phyloP scores from a whole-genome alignment of 768 basidiomycete species.

The Cystofilobasidium ferigula region DNA sequence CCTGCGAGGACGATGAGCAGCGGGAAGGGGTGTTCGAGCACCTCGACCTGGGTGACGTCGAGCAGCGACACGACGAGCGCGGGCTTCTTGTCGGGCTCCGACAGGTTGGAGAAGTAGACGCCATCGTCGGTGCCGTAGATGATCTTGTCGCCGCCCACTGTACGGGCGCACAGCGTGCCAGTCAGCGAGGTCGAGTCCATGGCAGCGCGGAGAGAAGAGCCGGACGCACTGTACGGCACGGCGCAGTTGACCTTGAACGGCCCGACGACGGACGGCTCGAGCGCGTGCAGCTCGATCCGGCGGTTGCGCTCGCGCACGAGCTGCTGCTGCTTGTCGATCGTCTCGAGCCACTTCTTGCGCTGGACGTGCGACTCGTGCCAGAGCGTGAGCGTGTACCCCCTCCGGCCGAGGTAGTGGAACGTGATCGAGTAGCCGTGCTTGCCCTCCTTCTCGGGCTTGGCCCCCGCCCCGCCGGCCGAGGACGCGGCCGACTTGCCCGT shows the following conservation, averaged over 20 bases:
- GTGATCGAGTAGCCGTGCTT: slow-evolving; percentile 87
- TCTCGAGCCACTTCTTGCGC: slow-evolving; percentile 89
- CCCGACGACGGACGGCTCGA: slow-evolving; percentile 80
- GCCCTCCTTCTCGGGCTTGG: slow-evolving; percentile 35
- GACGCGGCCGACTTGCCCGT: slow-evolving; percentile 25
- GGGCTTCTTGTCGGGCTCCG: slow-evolving; percentile 50
- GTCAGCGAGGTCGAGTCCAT: neutral
- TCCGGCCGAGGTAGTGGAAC: slow-evolving; percentile 84
- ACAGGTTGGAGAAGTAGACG: slow-evolving; percentile 83
- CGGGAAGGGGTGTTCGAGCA: slow-evolving; percentile 80
- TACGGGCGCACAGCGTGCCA: neutral
- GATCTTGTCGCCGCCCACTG: slow-evolving; percentile 70
- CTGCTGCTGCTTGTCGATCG: slow-evolving; percentile 80
- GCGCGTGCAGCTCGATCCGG: slow-evolving; percentile 70
- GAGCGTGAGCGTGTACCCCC: slow-evolving; percentile 79
- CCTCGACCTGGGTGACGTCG: slow-evolving; percentile 89
- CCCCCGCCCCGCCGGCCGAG: slow-evolving; percentile 14
- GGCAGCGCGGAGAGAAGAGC: neutral
- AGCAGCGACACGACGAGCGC: slow-evolving; percentile 76
- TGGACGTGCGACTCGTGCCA: slow-evolving; percentile 77
- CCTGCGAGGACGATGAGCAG: slow-evolving; percentile 97
- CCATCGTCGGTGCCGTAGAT: slow-evolving; percentile 98
- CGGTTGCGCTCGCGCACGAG: slow-evolving; percentile 67
- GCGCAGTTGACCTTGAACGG: slow-evolving; percentile 86
- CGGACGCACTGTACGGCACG: slow-evolving; percentile 64